Percentiles rank a stretch among this genome's conserved stretches.
Conservation (phyloP, 139 green algal species). For the Asterochloris sp. region DNA sequence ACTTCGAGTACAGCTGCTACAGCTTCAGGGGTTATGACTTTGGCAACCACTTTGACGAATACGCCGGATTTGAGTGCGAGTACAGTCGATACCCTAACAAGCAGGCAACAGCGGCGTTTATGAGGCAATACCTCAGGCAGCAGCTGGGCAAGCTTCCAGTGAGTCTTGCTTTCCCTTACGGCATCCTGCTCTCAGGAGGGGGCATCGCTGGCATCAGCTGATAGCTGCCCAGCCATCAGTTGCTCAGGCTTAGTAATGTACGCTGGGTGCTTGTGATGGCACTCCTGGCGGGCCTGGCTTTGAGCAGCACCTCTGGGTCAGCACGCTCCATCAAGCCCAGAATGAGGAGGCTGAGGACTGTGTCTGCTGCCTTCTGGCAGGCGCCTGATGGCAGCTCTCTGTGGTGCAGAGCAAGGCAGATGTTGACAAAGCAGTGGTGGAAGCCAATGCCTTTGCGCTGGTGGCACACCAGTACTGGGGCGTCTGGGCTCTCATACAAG, state of each 20-base stretch:
- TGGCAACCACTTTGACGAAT: slow-evolving; percentile 98
- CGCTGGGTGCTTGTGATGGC: neutral
- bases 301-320: no score
- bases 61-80: slow-evolving; percentile 94
- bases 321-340: neutral
- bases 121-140: slow-evolving; percentile 62
- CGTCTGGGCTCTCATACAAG: slow-evolving; percentile 73
- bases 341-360: neutral
- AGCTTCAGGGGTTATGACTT: slow-evolving; percentile 79
- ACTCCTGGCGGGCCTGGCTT: neutral
- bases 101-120: slow-evolving; percentile 42
- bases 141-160: neutral
- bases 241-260: neutral
- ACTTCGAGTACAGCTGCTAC: slow-evolving; percentile 92
- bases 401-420: slow-evolving; percentile 23
- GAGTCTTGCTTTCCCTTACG: neutral
- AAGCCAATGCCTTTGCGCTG: slow-evolving; percentile 80
- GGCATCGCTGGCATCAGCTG: no score
- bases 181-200: no score
- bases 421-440: slow-evolving; percentile 38
- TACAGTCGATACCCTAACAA: slow-evolving; percentile 58
- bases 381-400: neutral
- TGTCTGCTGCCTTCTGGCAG: neutral
- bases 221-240: no score
- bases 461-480: slow-evolving; percentile 92